phyloP scores from a whole-genome alignment of 2,329 filamentous ascomycete genomes.

The Amauroascus niger region DNA sequence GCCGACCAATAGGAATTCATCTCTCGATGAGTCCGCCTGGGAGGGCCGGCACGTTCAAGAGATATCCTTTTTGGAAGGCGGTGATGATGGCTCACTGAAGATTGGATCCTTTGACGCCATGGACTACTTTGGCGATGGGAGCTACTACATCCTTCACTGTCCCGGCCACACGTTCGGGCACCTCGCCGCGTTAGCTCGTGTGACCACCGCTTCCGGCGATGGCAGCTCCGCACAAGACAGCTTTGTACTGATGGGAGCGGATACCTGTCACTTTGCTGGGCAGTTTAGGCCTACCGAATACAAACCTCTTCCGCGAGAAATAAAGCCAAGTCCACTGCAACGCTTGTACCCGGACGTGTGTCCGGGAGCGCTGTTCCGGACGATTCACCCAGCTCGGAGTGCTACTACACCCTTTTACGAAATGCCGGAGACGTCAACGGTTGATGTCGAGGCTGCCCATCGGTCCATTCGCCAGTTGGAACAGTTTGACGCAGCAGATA shows the following conservation, averaged over 20 bases:
- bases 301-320: conserved; percentile 22
- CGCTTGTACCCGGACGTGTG: not conserved
- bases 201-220: conserved; percentile 11
- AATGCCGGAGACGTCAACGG: conserved; percentile 20
- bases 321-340: conserved; percentile 9
- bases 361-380: conserved; percentile 3
- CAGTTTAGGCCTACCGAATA: conserved; percentile 25
- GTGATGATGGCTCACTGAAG: conserved; percentile 8
- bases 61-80: conserved; percentile 15
- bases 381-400: not conserved
- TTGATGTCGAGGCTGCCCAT: not conserved
- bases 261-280: conserved; percentile 23
- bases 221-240: conserved; percentile 12
- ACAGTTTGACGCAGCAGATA: conserved; percentile 22
- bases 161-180: conserved; percentile 25
- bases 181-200: conserved; percentile 24
- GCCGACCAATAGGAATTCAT: conserved; percentile 32
- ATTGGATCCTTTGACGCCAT: conserved; percentile 22
- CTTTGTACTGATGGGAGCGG: conserved; percentile 25
- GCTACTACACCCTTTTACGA: conserved; percentile 15
- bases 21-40: conserved; percentile 30
- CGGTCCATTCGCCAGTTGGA: conserved; percentile 19
- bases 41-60: conserved; percentile 21
- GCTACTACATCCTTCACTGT: conserved; percentile 25
- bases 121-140: conserved; percentile 26